Conservation (phyloP, 1,284 basidiomycete genomes). For the Fomitopsis betulina region DNA sequence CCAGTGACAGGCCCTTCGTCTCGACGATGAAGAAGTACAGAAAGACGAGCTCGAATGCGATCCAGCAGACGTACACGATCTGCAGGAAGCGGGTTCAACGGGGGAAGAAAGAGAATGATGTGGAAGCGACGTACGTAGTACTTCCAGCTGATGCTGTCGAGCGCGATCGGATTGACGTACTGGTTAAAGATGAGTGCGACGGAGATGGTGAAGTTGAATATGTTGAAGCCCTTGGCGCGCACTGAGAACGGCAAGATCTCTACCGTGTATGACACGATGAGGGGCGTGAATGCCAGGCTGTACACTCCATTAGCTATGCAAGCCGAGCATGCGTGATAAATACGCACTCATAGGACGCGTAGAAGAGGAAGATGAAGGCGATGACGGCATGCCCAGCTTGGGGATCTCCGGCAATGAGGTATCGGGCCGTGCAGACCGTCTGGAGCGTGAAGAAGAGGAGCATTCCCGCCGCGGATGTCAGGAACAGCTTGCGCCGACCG, state of each 20-base stretch:
- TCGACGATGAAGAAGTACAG: slow-evolving; percentile 66
- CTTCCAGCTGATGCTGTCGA: slow-evolving; percentile 51
- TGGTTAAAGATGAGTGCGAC: slow-evolving; percentile 74
- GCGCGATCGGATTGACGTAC: slow-evolving; percentile 78
- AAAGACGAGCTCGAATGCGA: slow-evolving; percentile 58
- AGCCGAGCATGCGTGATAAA: background rate
- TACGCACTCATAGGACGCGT: slow-evolving; percentile 57
- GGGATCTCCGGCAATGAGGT: slow-evolving; percentile 37
- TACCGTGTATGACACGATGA: slow-evolving; percentile 71
- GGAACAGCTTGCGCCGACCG: slow-evolving; percentile 63
- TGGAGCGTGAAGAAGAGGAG: slow-evolving; percentile 64
- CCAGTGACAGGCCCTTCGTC: slow-evolving; percentile 67
- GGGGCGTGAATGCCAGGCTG: slow-evolving; percentile 68
- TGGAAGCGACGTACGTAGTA: slow-evolving; percentile 29
- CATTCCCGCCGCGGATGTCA: slow-evolving; percentile 66
- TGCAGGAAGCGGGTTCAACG: slow-evolving; percentile 14
- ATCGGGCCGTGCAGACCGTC: slow-evolving; percentile 67
- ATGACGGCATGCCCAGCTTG: slow-evolving; percentile 63
- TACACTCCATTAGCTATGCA: slow-evolving; percentile 7
- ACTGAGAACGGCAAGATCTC: slow-evolving; percentile 70
- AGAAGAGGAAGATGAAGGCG: slow-evolving; percentile 75
- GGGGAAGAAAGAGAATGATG: background rate
- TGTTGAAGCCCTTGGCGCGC: slow-evolving; percentile 75
- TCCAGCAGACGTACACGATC: slow-evolving; percentile 67
- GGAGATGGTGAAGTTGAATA: slow-evolving; percentile 67